Evolutionary conservation across 108 stramenopile genomes (phyloP).

Genomic region (Cyclostephanos invisitatus): DNA sequence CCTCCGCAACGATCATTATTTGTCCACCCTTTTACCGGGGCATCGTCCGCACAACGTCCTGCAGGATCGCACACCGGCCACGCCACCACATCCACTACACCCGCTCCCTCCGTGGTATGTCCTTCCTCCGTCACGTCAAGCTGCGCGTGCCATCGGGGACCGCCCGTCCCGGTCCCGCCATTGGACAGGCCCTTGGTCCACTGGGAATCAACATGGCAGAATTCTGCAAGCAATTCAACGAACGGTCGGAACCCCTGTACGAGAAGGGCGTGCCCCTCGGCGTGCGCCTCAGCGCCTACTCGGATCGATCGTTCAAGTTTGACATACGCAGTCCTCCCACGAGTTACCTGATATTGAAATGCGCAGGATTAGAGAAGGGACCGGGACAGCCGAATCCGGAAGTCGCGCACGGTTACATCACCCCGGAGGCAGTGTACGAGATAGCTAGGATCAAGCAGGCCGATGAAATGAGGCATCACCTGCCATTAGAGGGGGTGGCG

Average conservation of each 20-base stretch:
- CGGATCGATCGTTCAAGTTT: constrained; percentile 86
- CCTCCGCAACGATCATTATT: no score
- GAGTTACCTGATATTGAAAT: constrained; percentile 75
- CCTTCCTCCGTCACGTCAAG: constrained; percentile 74
- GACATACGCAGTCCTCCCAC: constrained; percentile 83
- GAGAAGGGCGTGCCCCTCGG: constrained; percentile 72
- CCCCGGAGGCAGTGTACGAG: constrained; percentile 89
- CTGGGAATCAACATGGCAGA: constrained; percentile 96
- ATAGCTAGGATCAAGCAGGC: constrained; percentile 89
- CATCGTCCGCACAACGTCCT: no score
- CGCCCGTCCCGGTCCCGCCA: constrained; percentile 88
- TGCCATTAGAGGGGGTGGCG: constrained; percentile 82
- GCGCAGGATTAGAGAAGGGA: constrained; percentile 81
- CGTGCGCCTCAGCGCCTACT: constrained; percentile 75
- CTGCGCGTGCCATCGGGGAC: constrained; percentile 73
- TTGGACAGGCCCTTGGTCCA: constrained; percentile 94
- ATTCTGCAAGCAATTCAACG: constrained; percentile 96
- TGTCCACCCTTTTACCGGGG: no score
- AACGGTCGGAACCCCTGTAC: constrained; percentile 66
- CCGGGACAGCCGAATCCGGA: constrained; percentile 58
- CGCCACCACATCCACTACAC: background rate
- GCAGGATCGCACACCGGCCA: no score
- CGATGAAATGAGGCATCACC: constrained; percentile 77
- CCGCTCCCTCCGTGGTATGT: constrained; percentile 44
- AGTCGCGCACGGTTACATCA: constrained; percentile 68